Percentiles rank a stretch among this genome's conserved stretches.
Evolutionary conservation across 148 eudicot species (phyloP).

Genomic region (Bassia scoparia): DNA sequence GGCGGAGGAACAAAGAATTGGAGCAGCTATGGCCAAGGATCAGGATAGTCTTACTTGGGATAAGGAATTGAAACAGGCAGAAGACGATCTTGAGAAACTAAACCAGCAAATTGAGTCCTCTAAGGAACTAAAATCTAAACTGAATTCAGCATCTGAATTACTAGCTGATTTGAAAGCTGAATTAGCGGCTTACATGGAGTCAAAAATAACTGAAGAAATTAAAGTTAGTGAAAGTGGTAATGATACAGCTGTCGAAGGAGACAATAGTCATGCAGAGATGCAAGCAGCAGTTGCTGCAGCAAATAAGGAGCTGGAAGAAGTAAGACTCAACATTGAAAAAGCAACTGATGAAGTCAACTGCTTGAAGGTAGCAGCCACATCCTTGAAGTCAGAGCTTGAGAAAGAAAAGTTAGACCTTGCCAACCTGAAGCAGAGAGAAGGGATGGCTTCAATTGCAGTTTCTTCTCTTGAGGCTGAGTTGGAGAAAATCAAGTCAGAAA

Average conservation of each 20-base stretch:
- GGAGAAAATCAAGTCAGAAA: conserved; percentile 65
- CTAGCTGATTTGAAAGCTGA: conserved; percentile 68
- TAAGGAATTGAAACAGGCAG: conserved; percentile 75
- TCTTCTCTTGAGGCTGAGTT: conserved; percentile 82
- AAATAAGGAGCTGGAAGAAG: conserved; percentile 66
- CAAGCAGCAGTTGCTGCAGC: conserved; percentile 52
- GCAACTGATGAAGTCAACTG: conserved; percentile 59
- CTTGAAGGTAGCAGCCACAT: conserved; percentile 60
- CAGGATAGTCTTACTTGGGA: conserved; percentile 78
- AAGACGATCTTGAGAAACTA: conserved; percentile 67
- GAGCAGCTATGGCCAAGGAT: conserved; percentile 84
- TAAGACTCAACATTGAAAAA: conserved; percentile 60
- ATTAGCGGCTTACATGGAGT: conserved; percentile 83
- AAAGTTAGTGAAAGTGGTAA: conserved; percentile 12
- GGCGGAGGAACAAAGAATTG: conserved; percentile 92
- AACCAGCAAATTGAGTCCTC: conserved; percentile 56
- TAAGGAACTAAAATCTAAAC: conserved; percentile 63
- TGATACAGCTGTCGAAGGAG: conserved; percentile 25
- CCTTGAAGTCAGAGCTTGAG: conserved; percentile 69
- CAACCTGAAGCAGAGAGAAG: conserved; percentile 71
- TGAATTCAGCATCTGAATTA: conserved; percentile 53
- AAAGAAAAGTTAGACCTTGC: conserved; percentile 54
- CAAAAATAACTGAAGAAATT: conserved; percentile 51
- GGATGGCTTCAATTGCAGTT: conserved; percentile 74
- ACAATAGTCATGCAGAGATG: conserved; percentile 46